phyloP scores from a whole-genome alignment of 768 basidiomycete genomes.

The Chlorophyllum brunneum region DNA sequence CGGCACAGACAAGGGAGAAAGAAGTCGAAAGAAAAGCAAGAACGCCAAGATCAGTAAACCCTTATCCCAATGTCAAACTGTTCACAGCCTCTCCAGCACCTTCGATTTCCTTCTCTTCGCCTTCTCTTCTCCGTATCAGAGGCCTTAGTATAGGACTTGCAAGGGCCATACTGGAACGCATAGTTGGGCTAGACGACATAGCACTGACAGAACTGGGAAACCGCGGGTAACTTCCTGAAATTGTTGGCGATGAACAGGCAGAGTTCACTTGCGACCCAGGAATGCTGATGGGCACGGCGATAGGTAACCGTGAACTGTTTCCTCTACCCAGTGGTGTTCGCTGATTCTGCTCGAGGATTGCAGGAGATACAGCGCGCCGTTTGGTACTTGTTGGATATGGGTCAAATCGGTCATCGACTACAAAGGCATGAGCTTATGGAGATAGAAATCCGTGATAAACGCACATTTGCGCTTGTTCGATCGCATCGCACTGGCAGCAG shows the following conservation, averaged over 20 bases:
- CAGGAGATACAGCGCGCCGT: slow-evolving; percentile 77
- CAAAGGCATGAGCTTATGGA: slow-evolving; percentile 7
- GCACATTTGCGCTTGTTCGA: slow-evolving; percentile 80
- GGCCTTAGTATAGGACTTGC: slow-evolving; percentile 76
- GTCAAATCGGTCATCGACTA: slow-evolving; percentile 83
- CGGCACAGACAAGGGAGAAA: not conserved
- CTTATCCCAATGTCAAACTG: slow-evolving; percentile 48
- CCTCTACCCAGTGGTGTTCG: slow-evolving; percentile 50
- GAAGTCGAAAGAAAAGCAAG: not conserved
- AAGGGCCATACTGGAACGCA: slow-evolving; percentile 63
- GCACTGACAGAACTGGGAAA: slow-evolving; percentile 50
- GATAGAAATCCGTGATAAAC: slow-evolving; percentile 18
- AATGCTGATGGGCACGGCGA: slow-evolving; percentile 63
- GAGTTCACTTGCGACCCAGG: slow-evolving; percentile 58
- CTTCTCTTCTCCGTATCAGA: slow-evolving; percentile 52
- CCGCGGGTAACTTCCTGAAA: slow-evolving; percentile 46
- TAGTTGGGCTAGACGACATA: slow-evolving; percentile 65
- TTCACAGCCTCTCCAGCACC: slow-evolving; percentile 78
- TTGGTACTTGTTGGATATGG: slow-evolving; percentile 77
- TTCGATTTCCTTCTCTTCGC: slow-evolving; percentile 69
- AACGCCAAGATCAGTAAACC: too few relatives aligned
- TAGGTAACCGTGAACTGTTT: slow-evolving; percentile 48
- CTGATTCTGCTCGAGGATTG: slow-evolving; percentile 57
- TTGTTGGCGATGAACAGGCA: slow-evolving; percentile 69
- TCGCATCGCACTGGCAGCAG: slow-evolving; percentile 62